A percentile compares a stretch with the other conserved stretches of the same genome.
Conservation (phyloP, 805 yeast genomes). For the Maudiozyma serrabonitensis region DNA sequence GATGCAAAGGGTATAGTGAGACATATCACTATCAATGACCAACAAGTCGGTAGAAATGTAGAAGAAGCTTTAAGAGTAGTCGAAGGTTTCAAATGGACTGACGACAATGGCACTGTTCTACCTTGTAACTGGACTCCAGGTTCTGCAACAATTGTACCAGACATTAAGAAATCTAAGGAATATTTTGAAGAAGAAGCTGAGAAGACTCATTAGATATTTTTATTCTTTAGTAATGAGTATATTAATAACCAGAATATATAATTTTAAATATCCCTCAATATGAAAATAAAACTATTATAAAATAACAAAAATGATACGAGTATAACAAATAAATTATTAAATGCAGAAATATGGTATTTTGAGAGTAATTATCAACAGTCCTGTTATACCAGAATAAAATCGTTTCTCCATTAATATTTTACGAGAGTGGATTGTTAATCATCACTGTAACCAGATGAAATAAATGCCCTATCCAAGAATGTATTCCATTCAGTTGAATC, state of each 20-base stretch:
- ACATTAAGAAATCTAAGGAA: slow-evolving; percentile 65
- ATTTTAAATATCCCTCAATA: too few species aligned
- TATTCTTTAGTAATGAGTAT: too few species aligned
- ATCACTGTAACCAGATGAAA: slow-evolving; percentile 55
- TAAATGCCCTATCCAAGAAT: slow-evolving; percentile 51
- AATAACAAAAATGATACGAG: too few species aligned
- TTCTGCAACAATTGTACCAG: slow-evolving; percentile 81
- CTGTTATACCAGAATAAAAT: background rate
- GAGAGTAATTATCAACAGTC: too few species aligned
- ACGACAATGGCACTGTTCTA: slow-evolving; percentile 98
- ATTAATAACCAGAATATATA: too few species aligned
- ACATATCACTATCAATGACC: slow-evolving; percentile 96
- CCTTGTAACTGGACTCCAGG: slow-evolving; percentile 99
- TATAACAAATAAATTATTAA: too few species aligned
- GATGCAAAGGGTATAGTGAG: slow-evolving; percentile 92
- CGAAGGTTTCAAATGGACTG: slow-evolving; percentile 99
- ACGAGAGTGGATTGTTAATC: background rate
- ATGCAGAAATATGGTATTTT: too few species aligned
- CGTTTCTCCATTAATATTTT: background rate
- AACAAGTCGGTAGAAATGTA: slow-evolving; percentile 98
- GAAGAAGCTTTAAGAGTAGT: slow-evolving; percentile 95
- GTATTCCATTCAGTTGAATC: slow-evolving; percentile 46
- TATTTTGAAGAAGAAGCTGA: slow-evolving; percentile 61
- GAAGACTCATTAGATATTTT: background rate
- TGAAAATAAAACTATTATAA: too few species aligned